A percentile compares a stretch with the other conserved stretches of the same genome.
These are phyloP conservation scores for Zygoascus tannicola DNA, from an alignment of 805 yeast genomes.

Conservation along the genomic window DNA sequence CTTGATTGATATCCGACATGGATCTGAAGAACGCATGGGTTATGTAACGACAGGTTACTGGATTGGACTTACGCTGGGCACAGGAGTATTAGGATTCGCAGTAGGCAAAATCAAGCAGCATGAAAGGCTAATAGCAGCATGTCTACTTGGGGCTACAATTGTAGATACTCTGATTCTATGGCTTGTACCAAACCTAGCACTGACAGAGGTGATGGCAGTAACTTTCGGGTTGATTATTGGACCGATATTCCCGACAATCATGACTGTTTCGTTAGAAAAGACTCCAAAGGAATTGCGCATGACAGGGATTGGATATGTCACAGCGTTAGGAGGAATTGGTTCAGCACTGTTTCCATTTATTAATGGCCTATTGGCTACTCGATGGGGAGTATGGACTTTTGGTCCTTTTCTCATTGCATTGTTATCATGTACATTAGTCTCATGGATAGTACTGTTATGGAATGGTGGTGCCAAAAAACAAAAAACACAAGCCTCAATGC, in stretches of 20 bases:
- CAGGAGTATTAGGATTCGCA: slow-evolving; percentile 40
- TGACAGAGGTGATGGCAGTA: slow-evolving; percentile 38
- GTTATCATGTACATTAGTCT: slow-evolving; percentile 15
- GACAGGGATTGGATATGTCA: slow-evolving; percentile 60
- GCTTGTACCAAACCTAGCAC: slow-evolving; percentile 38
- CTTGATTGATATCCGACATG: slow-evolving; percentile 46
- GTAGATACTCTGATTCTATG: slow-evolving; percentile 37
- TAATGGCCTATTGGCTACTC: slow-evolving; percentile 41
- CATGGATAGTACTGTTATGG: slow-evolving; percentile 15
- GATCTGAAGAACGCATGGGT: slow-evolving; percentile 41
- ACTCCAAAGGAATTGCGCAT: slow-evolving; percentile 53
- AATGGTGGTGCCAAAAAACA: no score
- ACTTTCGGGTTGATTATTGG: slow-evolving; percentile 54
- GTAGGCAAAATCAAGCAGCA: slow-evolving; percentile 17
- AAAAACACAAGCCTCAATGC: no score
- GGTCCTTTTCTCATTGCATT: slow-evolving; percentile 20
- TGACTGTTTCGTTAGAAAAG: slow-evolving; percentile 50
- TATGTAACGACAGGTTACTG: slow-evolving; percentile 62
- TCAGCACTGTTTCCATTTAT: slow-evolving; percentile 63
- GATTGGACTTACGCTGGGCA: slow-evolving; percentile 60
- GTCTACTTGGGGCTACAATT: slow-evolving; percentile 30
- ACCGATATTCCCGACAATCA: slow-evolving; percentile 65
- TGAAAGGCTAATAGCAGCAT: slow-evolving; percentile 15
- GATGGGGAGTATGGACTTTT: slow-evolving; percentile 18
- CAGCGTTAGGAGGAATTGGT: slow-evolving; percentile 77